These are phyloP conservation scores for Kondoa subrosea DNA, from an alignment of 768 basidiomycete genomes.

Conservation along the genomic window DNA sequence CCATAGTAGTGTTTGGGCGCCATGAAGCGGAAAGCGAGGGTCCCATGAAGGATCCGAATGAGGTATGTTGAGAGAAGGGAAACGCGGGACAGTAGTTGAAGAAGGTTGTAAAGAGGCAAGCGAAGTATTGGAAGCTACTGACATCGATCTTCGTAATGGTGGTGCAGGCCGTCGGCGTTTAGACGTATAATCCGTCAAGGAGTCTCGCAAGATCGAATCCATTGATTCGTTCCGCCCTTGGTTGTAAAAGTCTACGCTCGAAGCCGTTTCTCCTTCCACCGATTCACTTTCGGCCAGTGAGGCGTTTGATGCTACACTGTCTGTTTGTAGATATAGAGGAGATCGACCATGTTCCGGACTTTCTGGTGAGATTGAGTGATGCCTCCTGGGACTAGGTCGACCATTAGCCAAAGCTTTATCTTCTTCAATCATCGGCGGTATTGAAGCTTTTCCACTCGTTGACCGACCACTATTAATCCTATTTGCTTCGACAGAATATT, in stretches of 20 bases:
- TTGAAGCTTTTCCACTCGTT: background rate
- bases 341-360: background rate
- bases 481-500: background rate
- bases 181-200: conserved; percentile 5
- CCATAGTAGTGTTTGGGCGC: conserved; percentile 59
- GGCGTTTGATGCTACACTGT: background rate
- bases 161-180: background rate
- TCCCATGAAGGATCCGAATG: background rate
- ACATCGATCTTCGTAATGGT: background rate
- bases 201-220: conserved; percentile 23
- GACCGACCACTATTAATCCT: background rate
- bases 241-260: conserved; percentile 19
- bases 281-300: conserved; percentile 4
- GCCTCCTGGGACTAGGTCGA: background rate
- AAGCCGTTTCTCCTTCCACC: background rate
- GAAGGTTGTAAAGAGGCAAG: background rate
- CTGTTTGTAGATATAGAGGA: background rate
- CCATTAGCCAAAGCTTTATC: background rate
- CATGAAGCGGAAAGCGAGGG: conserved; percentile 22
- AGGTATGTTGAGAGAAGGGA: background rate
- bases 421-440: background rate
- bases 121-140: background rate
- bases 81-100: conserved; percentile 1
- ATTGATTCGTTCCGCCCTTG: conserved; percentile 25
- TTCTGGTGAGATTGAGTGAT: background rate